These are phyloP conservation scores for Alternaria arborescens DNA, from an alignment of 2,329 filamentous ascomycete species.

Conservation along the genomic window DNA sequence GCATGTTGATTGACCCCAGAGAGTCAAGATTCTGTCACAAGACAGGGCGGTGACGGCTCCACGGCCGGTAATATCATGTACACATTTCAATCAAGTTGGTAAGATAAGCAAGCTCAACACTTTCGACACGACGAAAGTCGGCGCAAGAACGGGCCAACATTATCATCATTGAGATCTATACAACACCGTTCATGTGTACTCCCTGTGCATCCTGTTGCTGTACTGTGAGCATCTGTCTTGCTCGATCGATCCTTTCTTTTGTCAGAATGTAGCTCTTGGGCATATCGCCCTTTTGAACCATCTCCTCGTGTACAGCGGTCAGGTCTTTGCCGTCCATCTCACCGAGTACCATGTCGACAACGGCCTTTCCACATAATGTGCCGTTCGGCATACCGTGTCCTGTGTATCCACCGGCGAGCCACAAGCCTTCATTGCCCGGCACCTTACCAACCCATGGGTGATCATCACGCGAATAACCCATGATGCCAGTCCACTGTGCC, in stretches of 20 bases:
- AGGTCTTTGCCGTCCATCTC: constrained; percentile 48
- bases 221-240: constrained; percentile 45
- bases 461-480: constrained; percentile 73
- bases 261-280: constrained; percentile 51
- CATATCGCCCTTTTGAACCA: constrained; percentile 47
- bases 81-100: not conserved
- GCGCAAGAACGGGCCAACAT: not conserved
- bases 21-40: not conserved
- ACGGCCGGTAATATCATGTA: not conserved
- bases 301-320: constrained; percentile 32
- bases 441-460: constrained; percentile 76
- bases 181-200: constrained; percentile 37
- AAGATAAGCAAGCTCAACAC: not conserved
- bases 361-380: constrained; percentile 70
- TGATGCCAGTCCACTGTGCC: constrained; percentile 77
- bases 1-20: not conserved
- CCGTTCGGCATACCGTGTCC: constrained; percentile 81
- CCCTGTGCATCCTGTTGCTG: constrained; percentile 43
- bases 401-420: constrained; percentile 72
- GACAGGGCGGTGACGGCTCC: not conserved
- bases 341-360: constrained; percentile 66
- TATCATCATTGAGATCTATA: constrained; percentile 20
- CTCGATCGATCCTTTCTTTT: constrained; percentile 45
- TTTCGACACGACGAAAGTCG: not conserved
- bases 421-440: constrained; percentile 67